Base-by-base conservation (phyloP, 1,284 basidiomycete species). In the Irpex rosettiformis region DNA sequence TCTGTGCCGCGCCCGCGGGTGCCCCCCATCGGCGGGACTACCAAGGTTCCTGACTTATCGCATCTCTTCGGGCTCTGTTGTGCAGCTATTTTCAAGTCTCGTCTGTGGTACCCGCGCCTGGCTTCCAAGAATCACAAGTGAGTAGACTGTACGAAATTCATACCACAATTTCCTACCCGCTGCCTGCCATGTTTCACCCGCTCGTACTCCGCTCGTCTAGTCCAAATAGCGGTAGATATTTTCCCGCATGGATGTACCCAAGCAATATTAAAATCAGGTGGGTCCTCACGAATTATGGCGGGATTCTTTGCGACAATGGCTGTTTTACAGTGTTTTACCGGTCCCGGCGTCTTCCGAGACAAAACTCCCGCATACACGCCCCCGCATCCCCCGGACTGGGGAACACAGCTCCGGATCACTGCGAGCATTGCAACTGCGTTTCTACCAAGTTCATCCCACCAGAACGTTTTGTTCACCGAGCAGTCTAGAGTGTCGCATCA, bases 361-460 rank as follows among this genome's bases (percentile, higher is more conserved):
- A 5, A 11, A 22, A 28, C 48, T 51, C 22, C 48, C 27, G 48
- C 22, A 25, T n/a, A 11, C 27, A 27, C 13, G 43, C n/a, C 55
- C 55, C 55, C 55, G 55, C 55, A 49, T 49, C 55, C 45, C 55
- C 33, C 55, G 28, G 55, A 25, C 45, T 51, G 55, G 55, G 55
- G 55, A 37, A 18, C 21, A 45, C 18, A 3, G 21, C 48, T 10
- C 48, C 48, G 48, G 48, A 51, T 51, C 48, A 51, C 48, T 28
- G 3, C 43, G n/a, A n/a, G 43, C 48, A 22, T 8, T 8, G 21
- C 48, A 10, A 47, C 43, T 10, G 18, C 43, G 18, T 47, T 24
- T 24, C 18, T 8, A 25, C 4, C 13, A 24, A 27, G 25, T 28
- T 51, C 48, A 25, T 16, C 18, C n/a, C 48, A 51, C 16, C 27